phyloP scores from a whole-genome alignment of 2,329 filamentous ascomycete species.

The Botryotinia globosa region DNA sequence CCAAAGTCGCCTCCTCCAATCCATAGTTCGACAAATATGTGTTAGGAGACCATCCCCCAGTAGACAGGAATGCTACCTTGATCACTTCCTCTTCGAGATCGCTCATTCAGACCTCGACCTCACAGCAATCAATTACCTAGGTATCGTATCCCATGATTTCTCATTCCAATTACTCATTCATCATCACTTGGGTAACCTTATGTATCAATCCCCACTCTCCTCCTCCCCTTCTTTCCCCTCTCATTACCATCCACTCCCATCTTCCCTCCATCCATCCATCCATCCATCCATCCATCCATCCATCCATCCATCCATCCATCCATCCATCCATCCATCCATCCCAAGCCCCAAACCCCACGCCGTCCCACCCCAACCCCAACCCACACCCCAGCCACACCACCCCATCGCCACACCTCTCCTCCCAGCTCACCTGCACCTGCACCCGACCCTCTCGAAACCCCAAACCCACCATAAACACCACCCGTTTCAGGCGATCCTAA shows the following conservation, averaged over 20 bases:
- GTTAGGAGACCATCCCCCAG: too few relatives aligned
- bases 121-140: background rate
- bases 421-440: too few relatives aligned
- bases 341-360: background rate
- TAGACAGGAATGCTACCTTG: too few relatives aligned
- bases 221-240: too few relatives aligned
- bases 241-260: accelerated
- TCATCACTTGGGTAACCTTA: background rate
- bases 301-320: too few relatives aligned
- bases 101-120: background rate
- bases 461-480: background rate
- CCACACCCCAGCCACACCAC: background rate
- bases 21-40: background rate
- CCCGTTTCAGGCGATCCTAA: background rate
- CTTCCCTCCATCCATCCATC: too few relatives aligned
- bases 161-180: background rate
- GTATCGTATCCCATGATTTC: background rate
- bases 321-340: too few relatives aligned
- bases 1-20: too few relatives aligned
- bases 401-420: background rate
- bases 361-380: too few relatives aligned
- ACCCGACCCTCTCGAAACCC: background rate
- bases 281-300: too few relatives aligned
- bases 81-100: background rate
- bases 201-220: background rate